Base-by-base conservation (phyloP, 352 stramenopile species). In the Pythium apleroticum region DNA sequence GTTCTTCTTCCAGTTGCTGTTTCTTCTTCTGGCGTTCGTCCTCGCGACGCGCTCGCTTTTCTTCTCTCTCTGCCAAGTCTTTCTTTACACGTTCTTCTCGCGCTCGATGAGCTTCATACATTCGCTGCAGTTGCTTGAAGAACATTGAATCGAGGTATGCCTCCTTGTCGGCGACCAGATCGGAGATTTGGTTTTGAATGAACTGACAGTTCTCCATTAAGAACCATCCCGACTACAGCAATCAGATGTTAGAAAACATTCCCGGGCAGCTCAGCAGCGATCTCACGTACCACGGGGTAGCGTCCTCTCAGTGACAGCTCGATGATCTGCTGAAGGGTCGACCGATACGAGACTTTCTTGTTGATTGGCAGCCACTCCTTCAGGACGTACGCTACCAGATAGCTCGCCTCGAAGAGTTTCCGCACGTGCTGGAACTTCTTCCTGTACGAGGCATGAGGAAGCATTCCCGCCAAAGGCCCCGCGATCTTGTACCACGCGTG, bases 291-390 rank as follows among this genome's bases (percentile, higher is more conserved):
- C 75, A 92, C 79, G 46, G 77, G 86, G 69, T 92, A 94, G 73
- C 81, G 74, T 9, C 83, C 76, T 43, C 76, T 75, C 43, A 94
- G 60, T 30, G 83, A 92, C 59, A 92, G 57, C 52, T 94, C 83
- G 37, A 91, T 76, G 53, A 95, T 89, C 63, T 95, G 84, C 56
- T 93, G 82, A 24, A 95, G 72, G 20, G 86, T 95, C 12, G 86
- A 83, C 43, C 84, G 81, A 66, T 93, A 95, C 17, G 84, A 90
- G 3, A 95, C 77, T 56, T 91, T 91, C 57, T 90, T 92, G 73
- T 95, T 93, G 56, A 93, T 90, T 17, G 86, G 86, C 45, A 95
- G 66, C 84, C 84, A 93, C 49, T 93, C 86, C 56, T 91, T 92
- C 30, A 95, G 71, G 57, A 95, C 86, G 46, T 90, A 91, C 20